These are phyloP conservation scores for Agaricales sp. DNA, from an alignment of 1,284 basidiomycete species.

Conservation along the genomic window DNA sequence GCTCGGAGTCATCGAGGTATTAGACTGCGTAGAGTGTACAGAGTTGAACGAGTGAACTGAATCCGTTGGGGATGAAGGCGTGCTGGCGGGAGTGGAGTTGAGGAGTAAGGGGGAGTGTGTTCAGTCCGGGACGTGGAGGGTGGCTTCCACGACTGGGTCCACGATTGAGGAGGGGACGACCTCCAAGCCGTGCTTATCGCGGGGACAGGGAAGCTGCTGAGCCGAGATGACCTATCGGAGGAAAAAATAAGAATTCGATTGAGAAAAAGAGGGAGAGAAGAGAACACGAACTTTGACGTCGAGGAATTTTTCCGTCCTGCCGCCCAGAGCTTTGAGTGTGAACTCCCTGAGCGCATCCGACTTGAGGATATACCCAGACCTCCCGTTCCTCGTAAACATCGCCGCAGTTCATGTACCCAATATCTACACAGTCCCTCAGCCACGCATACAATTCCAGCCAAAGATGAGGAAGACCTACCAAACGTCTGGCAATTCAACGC, in stretches of 20 bases:
- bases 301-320: constrained; percentile 49
- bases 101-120: constrained; percentile 8
- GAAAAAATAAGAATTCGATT: not conserved
- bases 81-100: constrained; percentile 1
- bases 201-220: constrained; percentile 80
- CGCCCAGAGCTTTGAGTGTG: constrained; percentile 48
- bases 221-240: constrained; percentile 88
- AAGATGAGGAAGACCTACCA: constrained; percentile 48
- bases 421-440: constrained; percentile 36
- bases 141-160: constrained; percentile 75
- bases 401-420: constrained; percentile 87
- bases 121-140: constrained; percentile 72
- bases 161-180: constrained; percentile 47
- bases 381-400: constrained; percentile 86
- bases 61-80: not conserved
- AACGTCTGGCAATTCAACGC: constrained; percentile 98
- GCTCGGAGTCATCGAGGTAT: too few relatives aligned
- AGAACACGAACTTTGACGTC: constrained; percentile 41
- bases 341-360: constrained; percentile 69
- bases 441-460: too few relatives aligned
- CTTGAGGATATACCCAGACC: constrained; percentile 86
- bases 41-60: too few relatives aligned
- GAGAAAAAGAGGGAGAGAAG: not conserved
- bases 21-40: too few relatives aligned
- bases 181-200: constrained; percentile 54